Evolutionary conservation across 352 stramenopile species (phyloP).

Genomic region (Elongisporangium anandrum): DNA sequence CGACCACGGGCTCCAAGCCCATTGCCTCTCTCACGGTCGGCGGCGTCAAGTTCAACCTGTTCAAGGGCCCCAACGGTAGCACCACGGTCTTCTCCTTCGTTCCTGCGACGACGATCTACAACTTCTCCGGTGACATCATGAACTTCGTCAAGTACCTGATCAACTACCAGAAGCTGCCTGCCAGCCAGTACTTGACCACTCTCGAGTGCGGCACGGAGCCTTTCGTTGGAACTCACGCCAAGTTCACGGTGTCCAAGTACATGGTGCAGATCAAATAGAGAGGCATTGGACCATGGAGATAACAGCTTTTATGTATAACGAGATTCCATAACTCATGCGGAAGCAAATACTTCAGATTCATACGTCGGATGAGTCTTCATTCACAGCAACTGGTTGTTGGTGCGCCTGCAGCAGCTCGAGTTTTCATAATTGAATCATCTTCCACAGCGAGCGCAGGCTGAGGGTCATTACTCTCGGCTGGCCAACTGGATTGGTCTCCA

Average conservation of each 20-base stretch:
- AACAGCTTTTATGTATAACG: too few species aligned
- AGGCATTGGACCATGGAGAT: too few species aligned
- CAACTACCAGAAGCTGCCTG: constrained; percentile 17
- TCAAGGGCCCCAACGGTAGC: constrained; percentile 26
- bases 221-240: constrained; percentile 22
- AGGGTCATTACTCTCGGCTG: too few species aligned
- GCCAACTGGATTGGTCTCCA: too few species aligned
- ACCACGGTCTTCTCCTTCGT: constrained; percentile 34
- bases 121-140: constrained; percentile 23
- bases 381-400: too few species aligned
- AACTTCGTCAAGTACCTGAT: constrained; percentile 22
- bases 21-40: constrained; percentile 17
- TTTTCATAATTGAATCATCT: too few species aligned
- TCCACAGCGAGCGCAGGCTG: too few species aligned
- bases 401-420: too few species aligned
- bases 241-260: constrained; percentile 26
- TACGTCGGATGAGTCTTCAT: too few species aligned
- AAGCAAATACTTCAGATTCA: too few species aligned
- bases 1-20: constrained; percentile 13
- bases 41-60: constrained; percentile 24
- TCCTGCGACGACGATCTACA: constrained; percentile 11
- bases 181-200: constrained; percentile 20
- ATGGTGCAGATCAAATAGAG: constrained; percentile 15
- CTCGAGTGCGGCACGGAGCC: constrained; percentile 28
- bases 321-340: too few species aligned